phyloP scores from a whole-genome alignment of 306 rosid genomes.

The Oxytropis ochrocephala region DNA sequence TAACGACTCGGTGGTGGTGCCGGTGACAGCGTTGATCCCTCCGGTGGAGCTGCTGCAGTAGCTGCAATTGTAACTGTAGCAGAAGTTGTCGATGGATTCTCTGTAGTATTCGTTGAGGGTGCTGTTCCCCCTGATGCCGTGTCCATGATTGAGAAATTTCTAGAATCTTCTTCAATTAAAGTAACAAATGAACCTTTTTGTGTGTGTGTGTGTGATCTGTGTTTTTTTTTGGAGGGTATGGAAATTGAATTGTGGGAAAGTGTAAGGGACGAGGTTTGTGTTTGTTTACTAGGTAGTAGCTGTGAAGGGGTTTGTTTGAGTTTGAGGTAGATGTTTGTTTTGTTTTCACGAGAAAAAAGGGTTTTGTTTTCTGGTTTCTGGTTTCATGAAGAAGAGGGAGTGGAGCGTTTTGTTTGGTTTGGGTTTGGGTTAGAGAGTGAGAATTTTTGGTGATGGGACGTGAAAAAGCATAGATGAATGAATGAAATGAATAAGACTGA shows the following conservation, averaged over 20 bases:
- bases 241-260: no score
- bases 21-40: conserved; percentile 34
- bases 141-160: conserved; percentile 42
- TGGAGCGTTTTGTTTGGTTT: conserved; percentile 10
- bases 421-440: background rate
- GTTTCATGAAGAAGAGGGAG: conserved; percentile 9
- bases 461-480: conserved; percentile 56
- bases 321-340: conserved; percentile 11
- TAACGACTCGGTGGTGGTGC: conserved; percentile 73
- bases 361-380: conserved; percentile 19
- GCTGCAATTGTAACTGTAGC: background rate
- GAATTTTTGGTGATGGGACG: conserved; percentile 64
- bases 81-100: conserved; percentile 17
- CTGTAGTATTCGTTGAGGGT: conserved; percentile 16
- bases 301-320: conserved; percentile 11
- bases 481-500: conserved; percentile 38
- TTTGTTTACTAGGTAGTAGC: background rate
- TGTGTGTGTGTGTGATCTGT: background rate
- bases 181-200: background rate
- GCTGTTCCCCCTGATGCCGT: conserved; percentile 40
- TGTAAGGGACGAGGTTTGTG: no score
- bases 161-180: background rate
- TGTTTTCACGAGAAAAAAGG: conserved; percentile 16
- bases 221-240: no score
- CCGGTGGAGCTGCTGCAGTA: conserved; percentile 4